Evolutionary conservation across 179 eudicot species (phyloP), one percentile per base, ranked within the genome.

Genomic region (Spinacia oleracea): DNA sequence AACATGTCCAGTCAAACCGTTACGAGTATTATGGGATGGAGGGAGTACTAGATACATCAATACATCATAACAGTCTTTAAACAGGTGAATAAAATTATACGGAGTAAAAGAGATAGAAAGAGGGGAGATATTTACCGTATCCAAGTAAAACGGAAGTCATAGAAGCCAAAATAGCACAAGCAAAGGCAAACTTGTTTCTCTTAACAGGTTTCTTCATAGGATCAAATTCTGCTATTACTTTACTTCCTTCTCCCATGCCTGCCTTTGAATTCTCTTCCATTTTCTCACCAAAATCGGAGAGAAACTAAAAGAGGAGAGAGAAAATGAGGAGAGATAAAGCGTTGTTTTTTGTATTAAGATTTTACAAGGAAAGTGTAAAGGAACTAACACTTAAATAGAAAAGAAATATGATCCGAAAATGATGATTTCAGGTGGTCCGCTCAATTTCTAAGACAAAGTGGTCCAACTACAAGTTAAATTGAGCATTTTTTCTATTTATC

Each of bases 151-250:
- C 83, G 73, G 89, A 86, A 78, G 89, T 86, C 92, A 76, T 86
- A 75, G 92, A 89, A 66, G 92, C 92, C 70, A 89, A 78, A 32
- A 87, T 82, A 58, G 92, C 89, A 83, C 90, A 86, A 66, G 85
- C 88, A 75, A 89, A 83, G 20, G 92, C 89, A 78, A 76, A 86
- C 76, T 77, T 86, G 85, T 89, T 89, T 48, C 86, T 85, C 83
- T 86, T 89, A 0, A 86, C 82, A 0, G 88, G 84, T 60, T 78
- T 83, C 77, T 86, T 81, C 23, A 70, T 70, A 14, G 81, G 59
- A 53, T 84, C 87, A 32, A 85, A 84, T 25, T 83, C 89, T 32
- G 84, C 80, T 34, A 83, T 21, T 25, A 18, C 77, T 76, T 79
- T 75, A 68, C 40, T 79, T 64, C 50, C 55, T 45, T 6, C 35